These are phyloP conservation scores for Globisporangium recalcitrans DNA, from an alignment of 352 stramenopile genomes.

Conservation along the genomic window DNA sequence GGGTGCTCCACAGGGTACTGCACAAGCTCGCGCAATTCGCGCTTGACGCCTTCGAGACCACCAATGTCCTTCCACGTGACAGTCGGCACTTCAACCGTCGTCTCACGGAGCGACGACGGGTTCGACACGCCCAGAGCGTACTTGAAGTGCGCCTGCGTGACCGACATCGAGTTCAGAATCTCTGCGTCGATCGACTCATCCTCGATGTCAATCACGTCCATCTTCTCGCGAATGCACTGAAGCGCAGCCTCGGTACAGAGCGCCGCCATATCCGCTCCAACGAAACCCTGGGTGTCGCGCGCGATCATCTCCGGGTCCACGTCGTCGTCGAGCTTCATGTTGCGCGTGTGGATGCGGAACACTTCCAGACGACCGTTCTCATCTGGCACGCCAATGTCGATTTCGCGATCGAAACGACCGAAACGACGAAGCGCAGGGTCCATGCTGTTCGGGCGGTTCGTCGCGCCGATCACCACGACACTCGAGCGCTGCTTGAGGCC, in stretches of 20 bases:
- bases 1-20: slow-evolving; percentile 99
- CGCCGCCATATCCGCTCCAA: slow-evolving; percentile 98
- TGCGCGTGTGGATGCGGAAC: slow-evolving; percentile 99
- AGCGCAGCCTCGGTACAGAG: slow-evolving; percentile 98
- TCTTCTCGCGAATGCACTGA: slow-evolving; percentile 99
- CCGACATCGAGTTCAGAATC: slow-evolving; percentile 97
- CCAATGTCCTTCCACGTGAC: slow-evolving; percentile 99
- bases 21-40: slow-evolving; percentile 98
- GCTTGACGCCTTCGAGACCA: slow-evolving; percentile 97
- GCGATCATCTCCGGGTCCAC: slow-evolving; percentile 98
- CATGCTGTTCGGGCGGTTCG: slow-evolving; percentile 99
- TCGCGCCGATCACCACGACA: slow-evolving; percentile 99
- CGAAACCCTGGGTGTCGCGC: slow-evolving; percentile 98
- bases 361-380: slow-evolving; percentile 98
- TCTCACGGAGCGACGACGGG: slow-evolving; percentile 98
- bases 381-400: slow-evolving; percentile 99
- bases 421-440: slow-evolving; percentile 97
- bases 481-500: slow-evolving; percentile 89
- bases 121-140: slow-evolving; percentile 97
- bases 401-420: slow-evolving; percentile 98
- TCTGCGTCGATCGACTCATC: slow-evolving; percentile 99
- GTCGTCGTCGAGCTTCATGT: slow-evolving; percentile 99
- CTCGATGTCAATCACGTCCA: slow-evolving; percentile 99
- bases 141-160: slow-evolving; percentile 99
- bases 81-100: slow-evolving; percentile 98